Base-by-base conservation (phyloP, 371 early-diverging fungal genomes). In the Mortierella sp. region DNA sequence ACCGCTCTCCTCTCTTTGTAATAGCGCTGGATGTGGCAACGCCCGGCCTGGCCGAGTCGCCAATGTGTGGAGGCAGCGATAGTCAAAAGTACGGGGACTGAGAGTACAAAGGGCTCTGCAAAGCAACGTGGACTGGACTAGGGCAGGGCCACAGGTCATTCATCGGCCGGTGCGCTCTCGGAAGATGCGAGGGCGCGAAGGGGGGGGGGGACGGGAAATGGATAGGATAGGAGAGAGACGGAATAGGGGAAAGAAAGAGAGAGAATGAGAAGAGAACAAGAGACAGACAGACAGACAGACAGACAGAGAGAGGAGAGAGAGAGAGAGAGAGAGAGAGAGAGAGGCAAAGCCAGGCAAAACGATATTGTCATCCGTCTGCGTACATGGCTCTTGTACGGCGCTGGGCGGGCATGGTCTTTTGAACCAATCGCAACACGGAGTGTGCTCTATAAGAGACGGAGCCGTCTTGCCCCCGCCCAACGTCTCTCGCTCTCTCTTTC, bases 171-270 rank as follows among this genome's bases (percentile, higher is more conserved):
- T n/a, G n/a, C n/a, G n/a, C n/a, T n/a, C n/a, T n/a, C n/a, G n/a
- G n/a, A n/a, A n/a, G n/a, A n/a, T n/a, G n/a, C n/a, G n/a, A n/a
- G n/a, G n/a, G n/a, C n/a, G 50, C n/a, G 50, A 14, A 2, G 50
- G 14, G 21, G 21, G 21, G 16, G 50, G 50, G 14, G 4, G 50
- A 16, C 14, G 21, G n/a, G 21, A 50, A 14, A 21, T n/a, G 21
- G 16, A 16, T 3, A 57, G 57, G n/a, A n/a, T 11, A 57, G 29
- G 57, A 59, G 45, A 21, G 46, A 59, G 25, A 59, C 19, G 25
- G 4, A 45, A 59, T 15, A 44, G 59, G 43, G 7, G 59, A 37
- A 43, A 4, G 58, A 18, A 11, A 18, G 16, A 6, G 2, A 58
- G 37, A 58, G 15, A 58, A 4, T n/a, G 30, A 5, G 16, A n/a